phyloP scores from a whole-genome alignment of 2,329 filamentous ascomycete genomes.

The Botryosphaeria dothidea region DNA sequence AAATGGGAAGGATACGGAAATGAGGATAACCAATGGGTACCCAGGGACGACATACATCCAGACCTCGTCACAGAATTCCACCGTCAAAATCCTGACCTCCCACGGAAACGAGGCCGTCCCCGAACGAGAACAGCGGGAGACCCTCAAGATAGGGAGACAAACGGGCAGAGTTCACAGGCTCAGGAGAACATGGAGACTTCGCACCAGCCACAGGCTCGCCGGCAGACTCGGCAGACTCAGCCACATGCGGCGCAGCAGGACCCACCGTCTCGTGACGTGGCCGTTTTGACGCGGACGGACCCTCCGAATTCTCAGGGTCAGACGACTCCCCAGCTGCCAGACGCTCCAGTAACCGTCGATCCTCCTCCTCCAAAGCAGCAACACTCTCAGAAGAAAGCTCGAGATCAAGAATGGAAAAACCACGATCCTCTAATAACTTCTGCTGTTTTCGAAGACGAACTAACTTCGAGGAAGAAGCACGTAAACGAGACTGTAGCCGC shows the following conservation, averaged over 20 bases:
- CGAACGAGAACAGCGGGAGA: not conserved
- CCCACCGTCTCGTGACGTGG: no score
- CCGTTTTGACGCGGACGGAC: no score
- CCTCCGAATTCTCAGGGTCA: not conserved
- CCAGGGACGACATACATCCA: no score
- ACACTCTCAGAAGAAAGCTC: not conserved
- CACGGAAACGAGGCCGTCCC: no score
- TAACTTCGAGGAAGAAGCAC: not conserved
- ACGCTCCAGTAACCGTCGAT: not conserved
- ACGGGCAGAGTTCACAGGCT: not conserved
- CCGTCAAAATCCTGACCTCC: no score
- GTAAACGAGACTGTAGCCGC: not conserved
- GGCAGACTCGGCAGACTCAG: not conserved
- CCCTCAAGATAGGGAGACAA: not conserved
- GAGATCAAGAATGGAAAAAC: not conserved
- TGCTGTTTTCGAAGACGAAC: not conserved
- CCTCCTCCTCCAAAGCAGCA: not conserved
- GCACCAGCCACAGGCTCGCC: not conserved
- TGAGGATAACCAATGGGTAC: no score
- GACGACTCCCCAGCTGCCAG: not conserved
- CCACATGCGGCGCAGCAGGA: not conserved
- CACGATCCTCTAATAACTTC: not conserved
- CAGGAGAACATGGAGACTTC: not conserved
- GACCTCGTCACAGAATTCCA: no score
- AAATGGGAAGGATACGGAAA: no score